Base-by-base conservation (phyloP, 1,139 yeast species). In the Suhomyces kunorum region DNA sequence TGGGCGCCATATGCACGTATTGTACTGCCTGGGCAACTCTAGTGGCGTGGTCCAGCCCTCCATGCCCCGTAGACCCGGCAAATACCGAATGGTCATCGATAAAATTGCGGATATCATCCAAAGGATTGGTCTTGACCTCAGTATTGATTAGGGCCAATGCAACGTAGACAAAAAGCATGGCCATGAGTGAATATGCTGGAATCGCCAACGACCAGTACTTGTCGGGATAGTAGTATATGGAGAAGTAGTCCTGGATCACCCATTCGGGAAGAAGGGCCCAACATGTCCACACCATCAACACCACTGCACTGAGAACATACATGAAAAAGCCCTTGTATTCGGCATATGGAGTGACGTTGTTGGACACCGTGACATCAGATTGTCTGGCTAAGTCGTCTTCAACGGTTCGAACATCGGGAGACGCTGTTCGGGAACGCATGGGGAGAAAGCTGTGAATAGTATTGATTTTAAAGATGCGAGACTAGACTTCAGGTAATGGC, bases 121-220 rank as follows among this genome's bases (percentile, higher is more conserved):
- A 64, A 3, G 72, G 66, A 5, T 75, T 68, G 0, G 96, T 85
- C 51, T 80, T 69, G 12, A 81, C 74, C 55, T 90, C 97, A 4
- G 80, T 78, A 54, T 87, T 87, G 67, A 84, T 87, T 32, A 81
- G 61, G 0, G 83, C 81, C 40, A 89, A 62, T 3, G 82, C 87
- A 4, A 86, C 67, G 58, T 89, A 90, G 0, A 76, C 75, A 55
- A 80, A 88, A 8, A 81, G 63, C 87, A 90, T 80, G 12, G 74
- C 60, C 71, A 87, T 79, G 28, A 90, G 65, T 7, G 83, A 70
- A 52, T 78, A 83, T 4, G 84, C 68, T 1, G 96, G 95, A 1
- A 86, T 59, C 0, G 89, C 87, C 36, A 83, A 56, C 2, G 92
- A 83, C 96, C 96, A 88, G 83, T 92, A 87, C 49, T 88, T 70